phyloP scores from a whole-genome alignment of 306 rosid species.

The Cicer chorassanicum region DNA sequence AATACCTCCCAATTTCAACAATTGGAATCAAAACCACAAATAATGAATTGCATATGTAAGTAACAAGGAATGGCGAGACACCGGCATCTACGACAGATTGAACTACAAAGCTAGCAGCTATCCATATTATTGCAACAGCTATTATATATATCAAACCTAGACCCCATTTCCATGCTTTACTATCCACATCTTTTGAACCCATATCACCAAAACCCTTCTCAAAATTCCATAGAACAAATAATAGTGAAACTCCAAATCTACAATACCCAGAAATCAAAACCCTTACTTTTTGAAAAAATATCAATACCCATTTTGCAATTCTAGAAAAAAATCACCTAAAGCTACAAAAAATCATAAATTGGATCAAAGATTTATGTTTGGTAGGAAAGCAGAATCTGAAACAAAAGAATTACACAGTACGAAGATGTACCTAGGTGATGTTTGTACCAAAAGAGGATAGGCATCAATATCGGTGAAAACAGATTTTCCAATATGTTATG shows the following conservation, averaged over 20 bases:
- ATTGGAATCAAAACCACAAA: conserved; percentile 86
- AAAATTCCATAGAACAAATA: conserved; percentile 30
- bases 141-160: conserved; percentile 77
- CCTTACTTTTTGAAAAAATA: conserved; percentile 20
- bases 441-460: not conserved
- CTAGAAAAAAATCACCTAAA: conserved; percentile 44
- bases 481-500: not conserved
- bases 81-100: conserved; percentile 96
- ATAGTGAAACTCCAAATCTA: conserved; percentile 41
- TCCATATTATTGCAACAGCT: conserved; percentile 92
- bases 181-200: conserved; percentile 51
- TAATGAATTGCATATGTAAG: conserved; percentile 92
- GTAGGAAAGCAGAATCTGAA: not conserved
- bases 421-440: not conserved
- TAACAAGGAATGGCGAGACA: conserved; percentile 87
- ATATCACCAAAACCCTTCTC: conserved; percentile 31
- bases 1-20: conserved; percentile 73
- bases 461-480: not conserved
- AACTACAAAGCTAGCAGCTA: conserved; percentile 98
- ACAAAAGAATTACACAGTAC: not conserved
- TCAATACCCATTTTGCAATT: conserved; percentile 44
- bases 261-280: conserved; percentile 23
- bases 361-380: not conserved
- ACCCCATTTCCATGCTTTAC: conserved; percentile 77
- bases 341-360: conserved; percentile 3